phyloP scores from a whole-genome alignment of 208 protist species.

The Trypanosoma brucei region DNA sequence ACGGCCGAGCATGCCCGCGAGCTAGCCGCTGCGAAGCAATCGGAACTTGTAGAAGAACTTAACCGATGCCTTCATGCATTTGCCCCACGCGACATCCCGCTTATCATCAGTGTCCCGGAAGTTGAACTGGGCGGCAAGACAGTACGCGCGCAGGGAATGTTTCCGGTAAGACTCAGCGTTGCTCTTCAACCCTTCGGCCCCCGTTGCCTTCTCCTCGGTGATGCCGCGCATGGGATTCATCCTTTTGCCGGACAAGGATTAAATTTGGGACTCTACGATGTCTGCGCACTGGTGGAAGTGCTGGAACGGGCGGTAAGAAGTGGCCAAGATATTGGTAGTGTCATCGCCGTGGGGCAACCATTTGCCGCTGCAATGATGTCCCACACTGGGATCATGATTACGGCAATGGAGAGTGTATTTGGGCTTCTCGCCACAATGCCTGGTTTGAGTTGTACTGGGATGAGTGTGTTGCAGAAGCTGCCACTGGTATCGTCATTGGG shows the following conservation, averaged over 20 bases:
- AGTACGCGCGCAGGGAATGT: constrained; percentile 55
- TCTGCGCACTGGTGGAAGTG: constrained; percentile 60
- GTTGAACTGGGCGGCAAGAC: constrained; percentile 32
- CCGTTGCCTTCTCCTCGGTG: constrained; percentile 67
- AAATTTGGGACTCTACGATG: constrained; percentile 89
- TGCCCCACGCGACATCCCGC: constrained; percentile 68
- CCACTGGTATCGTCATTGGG: constrained; percentile 66
- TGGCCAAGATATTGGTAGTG: constrained; percentile 79
- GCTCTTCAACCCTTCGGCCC: constrained; percentile 52
- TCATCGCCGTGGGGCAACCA: constrained; percentile 58
- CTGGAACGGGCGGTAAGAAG: constrained; percentile 55
- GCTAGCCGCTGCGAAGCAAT: constrained; percentile 45
- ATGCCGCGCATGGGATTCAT: constrained; percentile 90
- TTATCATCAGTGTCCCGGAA: constrained; percentile 67
- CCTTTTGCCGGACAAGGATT: constrained; percentile 91
- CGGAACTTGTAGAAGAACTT: constrained; percentile 63
- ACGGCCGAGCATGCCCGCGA: constrained; percentile 52
- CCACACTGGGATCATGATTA: constrained; percentile 73
- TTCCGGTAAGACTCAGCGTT: constrained; percentile 70
- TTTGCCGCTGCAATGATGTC: constrained; percentile 72
- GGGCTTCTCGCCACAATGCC: constrained; percentile 42
- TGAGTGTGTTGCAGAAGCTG: constrained; percentile 60
- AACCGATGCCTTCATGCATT: constrained; percentile 62
- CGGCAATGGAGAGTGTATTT: constrained; percentile 76
- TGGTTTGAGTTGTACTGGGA: constrained; percentile 50